Base-by-base conservation (phyloP, 2,329 filamentous ascomycete genomes). In the Bipolaris bicolor region DNA sequence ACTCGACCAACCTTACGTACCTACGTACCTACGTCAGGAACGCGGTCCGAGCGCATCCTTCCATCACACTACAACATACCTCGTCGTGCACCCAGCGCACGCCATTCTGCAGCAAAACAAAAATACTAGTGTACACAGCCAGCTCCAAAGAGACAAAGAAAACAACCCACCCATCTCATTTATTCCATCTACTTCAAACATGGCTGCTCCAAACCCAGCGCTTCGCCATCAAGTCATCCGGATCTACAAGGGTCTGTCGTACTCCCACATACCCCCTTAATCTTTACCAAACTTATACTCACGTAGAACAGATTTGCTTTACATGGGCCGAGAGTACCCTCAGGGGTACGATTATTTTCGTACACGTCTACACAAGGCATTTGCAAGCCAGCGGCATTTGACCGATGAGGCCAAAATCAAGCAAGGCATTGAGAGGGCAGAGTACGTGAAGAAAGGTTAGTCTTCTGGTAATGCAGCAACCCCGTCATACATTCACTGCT, bases 381-480 rank as follows among this genome's bases (percentile, higher is more conserved):
- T 98, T 78, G 86, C 88, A 64, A 86, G 87, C 45, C 92, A 96
- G 66, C 85, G 88, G 1, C 77, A 83, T 39, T 72, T 97, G 56
- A 83, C 80, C 2, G 87, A 95, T 65, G 89, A 94, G 61, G 85
- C 84, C 7, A 83, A 91, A 68, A 97, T 99, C 48, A 83, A 82
- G 40, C 83, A 88, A 58, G 90, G 87, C 0, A 91, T 99, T 54
- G 83, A 85, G 39, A 83, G 89, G 58, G 94, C 92, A 0, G 86
- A 96, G 64, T 97, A 90, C 76, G 92, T 98, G 3, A 96, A 91
- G 78, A 97, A 96, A 83, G 92, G 92, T 92, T 71, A 55, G 40
- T 43, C 22, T 15, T 18, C n/a, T 29, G 10, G 20, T 26, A n/a
- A 20, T 29, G 10, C 9, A 40, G 15, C 33, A 10, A 29, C 10